Evolutionary conservation across 805 yeast genomes (phyloP).

Genomic region (Tetrapisispora pingtungensis): DNA sequence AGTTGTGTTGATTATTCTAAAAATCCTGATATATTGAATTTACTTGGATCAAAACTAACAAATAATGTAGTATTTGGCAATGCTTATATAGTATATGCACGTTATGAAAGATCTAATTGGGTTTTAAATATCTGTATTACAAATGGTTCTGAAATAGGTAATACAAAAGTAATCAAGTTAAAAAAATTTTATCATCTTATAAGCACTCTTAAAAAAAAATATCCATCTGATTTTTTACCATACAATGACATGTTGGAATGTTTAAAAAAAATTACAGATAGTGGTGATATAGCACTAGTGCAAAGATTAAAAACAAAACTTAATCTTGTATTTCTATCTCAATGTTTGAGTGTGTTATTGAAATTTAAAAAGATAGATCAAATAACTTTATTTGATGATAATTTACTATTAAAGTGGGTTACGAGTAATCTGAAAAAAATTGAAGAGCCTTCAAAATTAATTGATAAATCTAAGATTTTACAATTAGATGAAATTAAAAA

Average conservation of each 20-base stretch:
- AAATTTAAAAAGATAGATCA: constrained; percentile 5
- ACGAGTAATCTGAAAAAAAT: not conserved
- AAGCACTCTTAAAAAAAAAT: constrained; percentile 7
- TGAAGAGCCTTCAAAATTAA: not conserved
- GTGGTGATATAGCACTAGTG: not conserved
- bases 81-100: constrained; percentile 13
- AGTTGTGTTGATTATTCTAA: constrained; percentile 40
- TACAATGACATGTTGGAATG: constrained; percentile 10
- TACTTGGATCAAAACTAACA: constrained; percentile 10
- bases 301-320: constrained; percentile 1
- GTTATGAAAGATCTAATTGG: constrained; percentile 18
- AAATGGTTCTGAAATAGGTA: not conserved
- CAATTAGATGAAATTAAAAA: constrained; percentile 23
- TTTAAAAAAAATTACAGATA: not conserved
- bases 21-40: constrained; percentile 16
- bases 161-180: constrained; percentile 7
- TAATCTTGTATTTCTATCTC: constrained; percentile 6
- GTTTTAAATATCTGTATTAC: constrained; percentile 7
- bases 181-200: constrained; percentile 15
- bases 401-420: constrained; percentile 12
- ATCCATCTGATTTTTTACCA: constrained; percentile 20
- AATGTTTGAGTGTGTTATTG: constrained; percentile 9
- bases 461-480: constrained; percentile 6
- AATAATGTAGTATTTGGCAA: constrained; percentile 7
- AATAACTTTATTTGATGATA: constrained; percentile 7